Percentiles rank a stretch among this genome's conserved stretches.
These are phyloP conservation scores for Verticillium isaacii DNA, from an alignment of 2,329 filamentous ascomycete species.

Conservation along the genomic window DNA sequence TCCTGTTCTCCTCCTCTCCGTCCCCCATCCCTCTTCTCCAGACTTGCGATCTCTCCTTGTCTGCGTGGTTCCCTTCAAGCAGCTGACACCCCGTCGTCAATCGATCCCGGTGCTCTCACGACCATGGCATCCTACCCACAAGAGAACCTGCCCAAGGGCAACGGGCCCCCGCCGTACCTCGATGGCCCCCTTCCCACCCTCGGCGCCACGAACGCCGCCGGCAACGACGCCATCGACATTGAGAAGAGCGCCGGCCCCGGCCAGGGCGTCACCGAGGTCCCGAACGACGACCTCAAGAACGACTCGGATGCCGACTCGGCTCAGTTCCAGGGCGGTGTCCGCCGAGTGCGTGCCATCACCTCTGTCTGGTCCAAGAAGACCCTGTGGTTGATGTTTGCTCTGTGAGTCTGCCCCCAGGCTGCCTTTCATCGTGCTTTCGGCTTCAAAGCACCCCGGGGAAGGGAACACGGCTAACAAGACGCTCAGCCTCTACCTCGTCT, in stretches of 20 bases:
- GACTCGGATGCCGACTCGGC: slow-evolving; percentile 17
- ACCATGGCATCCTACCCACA: not conserved
- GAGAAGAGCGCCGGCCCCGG: slow-evolving; percentile 7
- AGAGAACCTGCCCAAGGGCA: not conserved
- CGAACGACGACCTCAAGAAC: not conserved
- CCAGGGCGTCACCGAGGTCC: slow-evolving; percentile 7
- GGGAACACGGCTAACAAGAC: not conserved
- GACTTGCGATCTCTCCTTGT: not conserved
- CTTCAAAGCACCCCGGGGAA: not conserved
- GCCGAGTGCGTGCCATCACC: slow-evolving; percentile 32
- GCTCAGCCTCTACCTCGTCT: slow-evolving; percentile 31
- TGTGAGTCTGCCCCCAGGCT: slow-evolving; percentile 22
- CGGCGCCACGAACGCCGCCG: not conserved
- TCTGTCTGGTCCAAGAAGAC: slow-evolving; percentile 30
- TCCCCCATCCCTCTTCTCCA: not conserved
- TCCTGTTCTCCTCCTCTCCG: not conserved
- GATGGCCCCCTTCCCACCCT: not conserved
- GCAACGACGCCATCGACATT: slow-evolving; percentile 2
- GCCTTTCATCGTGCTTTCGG: too few relatives aligned
- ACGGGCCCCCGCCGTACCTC: not conserved
- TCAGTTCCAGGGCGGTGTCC: slow-evolving; percentile 31
- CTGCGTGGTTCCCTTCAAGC: not conserved
- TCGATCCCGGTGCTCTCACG: not conserved
- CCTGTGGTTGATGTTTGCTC: slow-evolving; percentile 30
- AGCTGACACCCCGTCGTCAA: not conserved